Conservation (phyloP, 371 early-diverging fungal genomes). For the Mucor mucedo region DNA sequence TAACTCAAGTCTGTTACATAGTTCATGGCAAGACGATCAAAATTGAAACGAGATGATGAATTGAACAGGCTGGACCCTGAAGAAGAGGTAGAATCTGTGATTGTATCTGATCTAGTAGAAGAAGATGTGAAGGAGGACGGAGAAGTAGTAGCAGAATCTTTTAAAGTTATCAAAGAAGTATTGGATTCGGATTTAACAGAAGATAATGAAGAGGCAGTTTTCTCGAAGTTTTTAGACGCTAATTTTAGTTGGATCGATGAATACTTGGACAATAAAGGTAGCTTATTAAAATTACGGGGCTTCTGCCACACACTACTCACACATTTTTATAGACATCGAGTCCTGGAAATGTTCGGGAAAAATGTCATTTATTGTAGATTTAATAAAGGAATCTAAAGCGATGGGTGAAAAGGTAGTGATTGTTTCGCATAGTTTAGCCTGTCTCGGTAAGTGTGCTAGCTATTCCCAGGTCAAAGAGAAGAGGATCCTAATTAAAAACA, state of each 20-base stretch:
- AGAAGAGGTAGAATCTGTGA: background rate
- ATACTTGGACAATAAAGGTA: constrained; percentile 21
- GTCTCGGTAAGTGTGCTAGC: constrained; percentile 40
- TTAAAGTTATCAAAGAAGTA: background rate
- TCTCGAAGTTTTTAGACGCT: background rate
- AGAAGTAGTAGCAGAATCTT: background rate
- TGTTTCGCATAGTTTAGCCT: constrained; percentile 75
- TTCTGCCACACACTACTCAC: background rate
- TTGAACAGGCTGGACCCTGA: constrained; percentile 2
- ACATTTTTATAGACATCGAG: constrained; percentile 21
- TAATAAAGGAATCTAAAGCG: constrained; percentile 34
- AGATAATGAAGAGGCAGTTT: constrained; percentile 13
- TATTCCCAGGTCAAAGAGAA: constrained; percentile 3
- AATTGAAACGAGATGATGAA: constrained; percentile 11
- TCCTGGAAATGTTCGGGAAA: constrained; percentile 35
- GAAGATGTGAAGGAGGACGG: background rate
- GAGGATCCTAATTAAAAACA: background rate
- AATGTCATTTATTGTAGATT: constrained; percentile 28
- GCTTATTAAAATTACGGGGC: too few species aligned
- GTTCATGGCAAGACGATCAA: constrained; percentile 13
- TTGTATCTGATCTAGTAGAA: too few species aligned
- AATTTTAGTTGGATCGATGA: background rate
- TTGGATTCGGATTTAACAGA: constrained; percentile 6
- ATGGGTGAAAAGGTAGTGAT: constrained; percentile 72
- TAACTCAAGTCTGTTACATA: background rate